Evolutionary conservation across 306 rosid genomes (phyloP).

Genomic region (Lablab purpureus): DNA sequence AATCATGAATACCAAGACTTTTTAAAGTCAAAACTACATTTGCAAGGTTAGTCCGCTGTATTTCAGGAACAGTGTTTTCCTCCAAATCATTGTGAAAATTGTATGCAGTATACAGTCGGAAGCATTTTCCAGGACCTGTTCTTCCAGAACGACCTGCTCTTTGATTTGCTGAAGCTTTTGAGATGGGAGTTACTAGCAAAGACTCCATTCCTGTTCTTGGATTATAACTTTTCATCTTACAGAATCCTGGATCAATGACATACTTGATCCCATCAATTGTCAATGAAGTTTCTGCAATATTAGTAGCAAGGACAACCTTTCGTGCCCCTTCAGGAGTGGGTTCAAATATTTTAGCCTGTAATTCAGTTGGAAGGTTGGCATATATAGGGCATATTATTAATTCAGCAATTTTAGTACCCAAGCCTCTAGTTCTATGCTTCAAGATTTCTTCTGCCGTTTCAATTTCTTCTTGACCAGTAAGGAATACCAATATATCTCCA

Average conservation of each 20-base stretch:
- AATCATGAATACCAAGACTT: constrained; percentile 91
- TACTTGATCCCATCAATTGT: constrained; percentile 97
- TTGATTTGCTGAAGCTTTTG: constrained; percentile 97
- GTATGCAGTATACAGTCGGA: constrained; percentile 80
- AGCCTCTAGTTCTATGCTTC: constrained; percentile 85
- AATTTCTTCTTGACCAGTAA: constrained; percentile 97
- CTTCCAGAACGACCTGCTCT: constrained; percentile 97
- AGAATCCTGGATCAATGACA: constrained; percentile 95
- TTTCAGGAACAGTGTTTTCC: constrained; percentile 91
- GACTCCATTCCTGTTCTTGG: constrained; percentile 99
- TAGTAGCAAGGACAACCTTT: constrained; percentile 94
- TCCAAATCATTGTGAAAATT: constrained; percentile 80
- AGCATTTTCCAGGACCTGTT: constrained; percentile 98
- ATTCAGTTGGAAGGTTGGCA: constrained; percentile 94
- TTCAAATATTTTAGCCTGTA: constrained; percentile 94
- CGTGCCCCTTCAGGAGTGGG: constrained; percentile 99
- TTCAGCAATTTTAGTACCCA: constrained; percentile 95
- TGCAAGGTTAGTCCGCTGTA: constrained; percentile 93
- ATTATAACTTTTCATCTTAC: constrained; percentile 64
- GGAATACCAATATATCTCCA: constrained; percentile 91
- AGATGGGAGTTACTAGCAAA: constrained; percentile 79
- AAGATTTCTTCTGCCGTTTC: constrained; percentile 97
- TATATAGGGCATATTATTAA: constrained; percentile 94
- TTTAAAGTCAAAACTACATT: constrained; percentile 87
- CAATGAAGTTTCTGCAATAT: constrained; percentile 96